phyloP scores from a whole-genome alignment of 176 grass and related monocot genomes.

The Canna indica region DNA sequence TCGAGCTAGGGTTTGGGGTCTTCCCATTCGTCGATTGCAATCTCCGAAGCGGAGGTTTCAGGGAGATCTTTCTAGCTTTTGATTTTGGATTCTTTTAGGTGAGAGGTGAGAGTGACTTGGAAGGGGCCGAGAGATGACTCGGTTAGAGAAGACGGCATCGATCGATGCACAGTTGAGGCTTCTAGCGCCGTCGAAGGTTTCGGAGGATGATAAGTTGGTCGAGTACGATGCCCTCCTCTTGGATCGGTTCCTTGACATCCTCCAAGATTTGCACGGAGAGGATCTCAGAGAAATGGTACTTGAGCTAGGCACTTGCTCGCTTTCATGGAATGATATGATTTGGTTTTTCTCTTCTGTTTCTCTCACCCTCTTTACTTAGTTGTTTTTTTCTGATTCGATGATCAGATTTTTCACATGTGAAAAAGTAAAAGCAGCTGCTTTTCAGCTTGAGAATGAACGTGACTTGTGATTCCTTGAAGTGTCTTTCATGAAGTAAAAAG shows the following conservation, averaged over 20 bases:
- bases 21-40: no score
- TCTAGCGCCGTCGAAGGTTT: conserved; percentile 3
- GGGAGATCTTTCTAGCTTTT: neutral
- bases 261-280: conserved; percentile 11
- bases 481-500: no score
- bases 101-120: neutral
- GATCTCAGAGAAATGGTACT: conserved; percentile 2
- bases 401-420: no score
- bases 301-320: neutral
- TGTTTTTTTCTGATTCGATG: no score
- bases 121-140: neutral
- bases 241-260: conserved; percentile 16
- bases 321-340: neutral
- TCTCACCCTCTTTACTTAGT: no score
- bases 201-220: conserved; percentile 12
- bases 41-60: no score
- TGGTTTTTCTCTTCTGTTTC: neutral
- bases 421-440: no score
- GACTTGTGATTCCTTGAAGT: no score
- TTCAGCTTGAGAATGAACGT: no score
- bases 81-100: neutral
- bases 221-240: conserved; percentile 14
- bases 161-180: conserved; percentile 14
- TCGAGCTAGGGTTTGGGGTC: no score
- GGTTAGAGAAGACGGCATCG: conserved; percentile 8